Evolutionary conservation across 345 rosid species (phyloP).

Genomic region (Anastatica hierochuntica): DNA sequence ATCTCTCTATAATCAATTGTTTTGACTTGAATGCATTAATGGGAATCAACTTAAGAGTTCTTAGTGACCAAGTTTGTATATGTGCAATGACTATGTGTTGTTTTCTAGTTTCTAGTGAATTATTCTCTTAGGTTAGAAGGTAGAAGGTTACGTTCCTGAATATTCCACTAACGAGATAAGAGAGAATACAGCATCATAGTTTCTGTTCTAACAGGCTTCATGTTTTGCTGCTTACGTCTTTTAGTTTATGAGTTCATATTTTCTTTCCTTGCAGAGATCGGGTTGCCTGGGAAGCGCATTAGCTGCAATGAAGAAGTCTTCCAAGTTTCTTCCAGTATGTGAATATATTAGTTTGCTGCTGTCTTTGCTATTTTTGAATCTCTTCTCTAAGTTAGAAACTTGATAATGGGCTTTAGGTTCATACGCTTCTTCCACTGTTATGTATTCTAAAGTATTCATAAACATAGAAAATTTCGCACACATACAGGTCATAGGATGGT

Average conservation of each 20-base stretch:
- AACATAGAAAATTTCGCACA: neutral
- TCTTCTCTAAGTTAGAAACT: neutral
- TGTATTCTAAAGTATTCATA: conserved; percentile 1
- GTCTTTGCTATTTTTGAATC: neutral
- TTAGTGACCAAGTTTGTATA: neutral
- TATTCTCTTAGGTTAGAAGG: conserved; percentile 4
- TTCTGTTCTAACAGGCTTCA: neutral
- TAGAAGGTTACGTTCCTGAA: neutral
- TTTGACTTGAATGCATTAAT: neutral
- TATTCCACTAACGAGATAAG: neutral
- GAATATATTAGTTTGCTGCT: neutral
- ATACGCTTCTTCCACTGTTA: neutral
- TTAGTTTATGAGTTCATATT: conserved; percentile 13
- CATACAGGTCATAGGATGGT: conserved; percentile 93
- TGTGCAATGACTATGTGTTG: neutral
- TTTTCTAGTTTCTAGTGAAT: conserved; percentile 2
- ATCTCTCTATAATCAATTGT: neutral
- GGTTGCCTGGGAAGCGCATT: conserved; percentile 91
- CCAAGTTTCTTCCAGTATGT: conserved; percentile 84
- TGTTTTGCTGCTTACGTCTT: conserved; percentile 17
- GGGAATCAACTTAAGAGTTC: neutral
- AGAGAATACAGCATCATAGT: neutral
- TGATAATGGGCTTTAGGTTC: neutral
- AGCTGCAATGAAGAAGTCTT: conserved; percentile 94
- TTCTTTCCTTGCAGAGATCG: conserved; percentile 47